These are phyloP conservation scores for Meyerozyma sp. DNA, from an alignment of 1,139 yeast genomes.

Conservation along the genomic window DNA sequence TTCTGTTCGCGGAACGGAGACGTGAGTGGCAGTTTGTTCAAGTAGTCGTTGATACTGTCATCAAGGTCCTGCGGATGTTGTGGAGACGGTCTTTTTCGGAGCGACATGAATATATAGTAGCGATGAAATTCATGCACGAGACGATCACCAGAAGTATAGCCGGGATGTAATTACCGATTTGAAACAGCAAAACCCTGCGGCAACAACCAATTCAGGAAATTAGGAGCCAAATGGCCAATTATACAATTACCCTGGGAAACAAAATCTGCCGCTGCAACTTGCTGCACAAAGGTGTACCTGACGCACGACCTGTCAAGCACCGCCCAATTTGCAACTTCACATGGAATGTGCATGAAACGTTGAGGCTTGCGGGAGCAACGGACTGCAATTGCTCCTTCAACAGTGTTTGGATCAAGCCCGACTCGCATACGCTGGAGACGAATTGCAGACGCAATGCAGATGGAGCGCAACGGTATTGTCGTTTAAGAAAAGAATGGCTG, in stretches of 20 bases:
- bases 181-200: no score
- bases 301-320: constrained; percentile 1
- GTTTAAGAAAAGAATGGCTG: no score
- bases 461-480: no score
- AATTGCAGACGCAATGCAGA: no score
- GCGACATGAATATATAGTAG: background rate
- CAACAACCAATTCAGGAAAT: no score
- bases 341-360: background rate
- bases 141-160: background rate
- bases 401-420: no score
- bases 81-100: background rate
- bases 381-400: background rate
- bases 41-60: background rate
- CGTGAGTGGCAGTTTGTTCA: background rate
- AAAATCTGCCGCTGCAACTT: background rate
- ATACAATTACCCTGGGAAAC: no score
- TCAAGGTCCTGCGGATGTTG: background rate
- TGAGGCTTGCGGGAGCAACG: background rate
- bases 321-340: constrained; percentile 1
- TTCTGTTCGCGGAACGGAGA: background rate
- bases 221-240: no score
- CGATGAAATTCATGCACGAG: background rate
- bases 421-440: no score
- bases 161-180: background rate
- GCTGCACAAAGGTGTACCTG: constrained; percentile 1